A percentile compares a stretch with the other conserved stretches of the same genome.
Evolutionary conservation across 257 asterid species (phyloP).

Genomic region (Buddleja alternifolia): DNA sequence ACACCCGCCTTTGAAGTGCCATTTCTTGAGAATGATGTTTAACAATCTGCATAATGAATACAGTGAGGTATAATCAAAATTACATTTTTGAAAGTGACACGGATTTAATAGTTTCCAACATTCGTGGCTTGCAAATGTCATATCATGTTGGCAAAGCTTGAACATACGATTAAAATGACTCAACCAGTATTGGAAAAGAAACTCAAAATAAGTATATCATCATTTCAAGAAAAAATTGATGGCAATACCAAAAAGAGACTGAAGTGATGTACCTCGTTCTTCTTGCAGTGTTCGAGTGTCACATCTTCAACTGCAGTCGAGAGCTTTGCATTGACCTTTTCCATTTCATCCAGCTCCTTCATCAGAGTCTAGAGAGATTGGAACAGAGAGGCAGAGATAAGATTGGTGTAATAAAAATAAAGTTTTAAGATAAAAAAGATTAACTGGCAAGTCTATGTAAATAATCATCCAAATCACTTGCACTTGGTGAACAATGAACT

Average conservation of each 20-base stretch:
- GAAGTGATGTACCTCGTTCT: conserved; percentile 71
- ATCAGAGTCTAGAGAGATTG: conserved; percentile 59
- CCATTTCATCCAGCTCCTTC: conserved; percentile 98
- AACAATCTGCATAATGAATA: conserved; percentile 59
- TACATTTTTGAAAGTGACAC: not conserved
- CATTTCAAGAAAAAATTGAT: not conserved
- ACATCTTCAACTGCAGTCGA: conserved; percentile 94
- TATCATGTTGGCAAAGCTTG: not conserved
- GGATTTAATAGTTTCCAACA: not conserved
- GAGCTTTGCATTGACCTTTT: conserved; percentile 82
- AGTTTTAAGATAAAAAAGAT: too few relatives aligned
- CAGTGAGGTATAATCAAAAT: not conserved
- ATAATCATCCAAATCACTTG: too few relatives aligned
- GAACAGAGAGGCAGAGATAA: not conserved
- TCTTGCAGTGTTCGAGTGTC: conserved; percentile 87
- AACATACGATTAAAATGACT: not conserved
- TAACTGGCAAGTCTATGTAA: too few relatives aligned
- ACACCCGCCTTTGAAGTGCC: conserved; percentile 82
- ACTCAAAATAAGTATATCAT: not conserved
- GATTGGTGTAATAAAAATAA: not conserved
- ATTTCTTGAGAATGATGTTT: conserved; percentile 92
- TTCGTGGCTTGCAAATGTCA: not conserved
- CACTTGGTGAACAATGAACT: too few relatives aligned
- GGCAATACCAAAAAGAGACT: not conserved
- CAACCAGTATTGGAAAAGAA: not conserved